Evolutionary conservation across 345 rosid species (phyloP).

Genomic region (Alliaria petiolata): DNA sequence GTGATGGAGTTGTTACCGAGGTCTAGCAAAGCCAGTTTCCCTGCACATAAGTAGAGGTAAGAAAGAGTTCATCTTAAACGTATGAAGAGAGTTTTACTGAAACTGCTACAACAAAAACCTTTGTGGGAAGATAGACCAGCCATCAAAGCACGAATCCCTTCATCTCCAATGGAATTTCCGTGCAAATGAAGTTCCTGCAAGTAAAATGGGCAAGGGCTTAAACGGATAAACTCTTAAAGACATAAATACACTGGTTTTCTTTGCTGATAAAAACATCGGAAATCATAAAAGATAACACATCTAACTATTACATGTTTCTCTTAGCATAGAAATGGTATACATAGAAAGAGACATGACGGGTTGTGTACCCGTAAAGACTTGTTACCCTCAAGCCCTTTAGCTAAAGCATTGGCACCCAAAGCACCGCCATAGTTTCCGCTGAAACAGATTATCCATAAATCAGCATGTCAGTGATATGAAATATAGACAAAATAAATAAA

Average conservation of each 20-base stretch:
- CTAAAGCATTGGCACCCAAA: slow-evolving; percentile 89
- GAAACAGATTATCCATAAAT: slow-evolving; percentile 21
- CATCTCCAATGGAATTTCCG: slow-evolving; percentile 94
- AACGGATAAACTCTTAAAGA: background rate
- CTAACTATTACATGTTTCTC: background rate
- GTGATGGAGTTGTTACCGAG: slow-evolving; percentile 88
- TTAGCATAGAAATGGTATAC: background rate
- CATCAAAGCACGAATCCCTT: slow-evolving; percentile 80
- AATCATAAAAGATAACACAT: background rate
- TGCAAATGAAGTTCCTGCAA: slow-evolving; percentile 90
- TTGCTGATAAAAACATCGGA: background rate
- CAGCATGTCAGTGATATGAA: slow-evolving; percentile 9
- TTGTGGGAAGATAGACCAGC: slow-evolving; percentile 79
- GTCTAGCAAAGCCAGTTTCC: slow-evolving; percentile 67
- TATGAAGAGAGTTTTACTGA: background rate
- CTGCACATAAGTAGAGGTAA: slow-evolving; percentile 34
- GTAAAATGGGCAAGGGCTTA: slow-evolving; percentile 4
- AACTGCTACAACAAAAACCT: slow-evolving; percentile 45
- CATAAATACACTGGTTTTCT: background rate
- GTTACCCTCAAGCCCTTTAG: slow-evolving; percentile 91
- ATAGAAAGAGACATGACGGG: slow-evolving; percentile 8
- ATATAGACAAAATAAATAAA: background rate
- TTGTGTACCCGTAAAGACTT: slow-evolving; percentile 66
- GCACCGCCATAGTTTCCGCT: slow-evolving; percentile 99
- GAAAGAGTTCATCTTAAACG: background rate